These are phyloP conservation scores for Auriculariales sp. DNA, from an alignment of 768 basidiomycete genomes.

Conservation along the genomic window DNA sequence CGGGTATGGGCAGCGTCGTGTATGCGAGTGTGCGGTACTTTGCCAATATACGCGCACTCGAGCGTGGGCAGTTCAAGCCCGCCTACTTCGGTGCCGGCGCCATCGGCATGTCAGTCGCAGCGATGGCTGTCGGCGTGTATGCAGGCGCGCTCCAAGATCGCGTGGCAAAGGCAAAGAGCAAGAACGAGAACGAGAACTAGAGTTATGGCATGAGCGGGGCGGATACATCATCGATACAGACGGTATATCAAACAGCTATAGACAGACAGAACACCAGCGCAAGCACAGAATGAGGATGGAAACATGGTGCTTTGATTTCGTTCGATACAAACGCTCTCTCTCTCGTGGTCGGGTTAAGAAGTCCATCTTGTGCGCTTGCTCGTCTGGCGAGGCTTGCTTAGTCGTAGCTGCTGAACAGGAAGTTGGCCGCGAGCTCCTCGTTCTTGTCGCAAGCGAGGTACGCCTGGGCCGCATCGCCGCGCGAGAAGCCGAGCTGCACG, in stretches of 20 bases:
- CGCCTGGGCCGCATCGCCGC: conserved; percentile 72
- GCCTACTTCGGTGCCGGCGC: neutral
- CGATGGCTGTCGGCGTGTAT: neutral
- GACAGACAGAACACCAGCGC: no score
- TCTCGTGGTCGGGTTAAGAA: no score
- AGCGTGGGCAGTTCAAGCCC: neutral
- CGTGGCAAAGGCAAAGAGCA: no score
- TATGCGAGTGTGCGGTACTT: neutral
- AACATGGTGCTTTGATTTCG: no score
- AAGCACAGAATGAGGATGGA: no score
- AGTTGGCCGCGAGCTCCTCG: conserved; percentile 92
- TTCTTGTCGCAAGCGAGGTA: conserved; percentile 94
- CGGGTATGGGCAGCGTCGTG: neutral
- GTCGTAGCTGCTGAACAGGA: conserved; percentile 56
- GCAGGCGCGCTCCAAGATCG: no score
- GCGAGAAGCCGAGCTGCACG: conserved; percentile 74
- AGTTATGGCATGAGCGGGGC: no score
- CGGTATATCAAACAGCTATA: no score
- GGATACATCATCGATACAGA: no score
- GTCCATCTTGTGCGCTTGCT: neutral
- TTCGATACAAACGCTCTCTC: no score
- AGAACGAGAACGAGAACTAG: no score
- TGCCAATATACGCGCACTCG: neutral
- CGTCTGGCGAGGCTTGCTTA: neutral
- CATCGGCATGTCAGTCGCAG: neutral